phyloP scores from a whole-genome alignment of 345 rosid genomes.

The Xanthoceras sorbifolium region DNA sequence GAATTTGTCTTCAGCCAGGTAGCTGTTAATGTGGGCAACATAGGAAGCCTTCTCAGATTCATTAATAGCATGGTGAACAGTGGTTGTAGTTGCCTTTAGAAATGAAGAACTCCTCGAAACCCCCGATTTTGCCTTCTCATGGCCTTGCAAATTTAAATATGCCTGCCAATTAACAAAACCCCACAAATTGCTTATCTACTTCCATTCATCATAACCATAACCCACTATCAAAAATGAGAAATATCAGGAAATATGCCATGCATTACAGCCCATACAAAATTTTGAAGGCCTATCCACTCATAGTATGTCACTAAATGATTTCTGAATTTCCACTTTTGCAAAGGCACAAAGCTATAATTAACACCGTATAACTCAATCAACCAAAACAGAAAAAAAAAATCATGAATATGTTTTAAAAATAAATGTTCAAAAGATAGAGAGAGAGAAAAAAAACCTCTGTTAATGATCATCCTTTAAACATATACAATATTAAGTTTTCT shows the following conservation, averaged over 20 bases:
- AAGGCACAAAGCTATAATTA: not conserved
- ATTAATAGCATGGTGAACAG: slow-evolving; percentile 84
- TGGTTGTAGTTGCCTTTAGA: slow-evolving; percentile 84
- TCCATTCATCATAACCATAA: not conserved
- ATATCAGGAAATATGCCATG: not conserved
- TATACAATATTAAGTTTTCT: not conserved
- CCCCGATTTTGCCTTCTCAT: slow-evolving; percentile 62
- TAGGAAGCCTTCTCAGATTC: slow-evolving; percentile 91
- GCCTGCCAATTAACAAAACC: slow-evolving; percentile 50
- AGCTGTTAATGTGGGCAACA: slow-evolving; percentile 81
- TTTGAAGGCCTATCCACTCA: not conserved
- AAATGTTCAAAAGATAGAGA: not conserved
- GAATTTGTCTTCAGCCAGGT: slow-evolving; percentile 85
- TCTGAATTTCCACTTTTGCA: not conserved
- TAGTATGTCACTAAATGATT: not conserved
- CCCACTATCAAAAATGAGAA: not conserved
- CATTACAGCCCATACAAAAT: not conserved
- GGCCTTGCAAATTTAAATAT: slow-evolving; percentile 63
- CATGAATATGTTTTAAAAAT: not conserved
- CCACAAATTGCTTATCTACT: slow-evolving; percentile 6
- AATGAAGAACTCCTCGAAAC: slow-evolving; percentile 65
- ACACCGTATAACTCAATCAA: not conserved
- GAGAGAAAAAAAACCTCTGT: not conserved
- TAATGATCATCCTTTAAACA: not conserved
- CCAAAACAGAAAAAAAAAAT: not conserved